Evolutionary conservation across 176 grass and related monocot species (phyloP).

Genomic region (Raddia guianensis): DNA sequence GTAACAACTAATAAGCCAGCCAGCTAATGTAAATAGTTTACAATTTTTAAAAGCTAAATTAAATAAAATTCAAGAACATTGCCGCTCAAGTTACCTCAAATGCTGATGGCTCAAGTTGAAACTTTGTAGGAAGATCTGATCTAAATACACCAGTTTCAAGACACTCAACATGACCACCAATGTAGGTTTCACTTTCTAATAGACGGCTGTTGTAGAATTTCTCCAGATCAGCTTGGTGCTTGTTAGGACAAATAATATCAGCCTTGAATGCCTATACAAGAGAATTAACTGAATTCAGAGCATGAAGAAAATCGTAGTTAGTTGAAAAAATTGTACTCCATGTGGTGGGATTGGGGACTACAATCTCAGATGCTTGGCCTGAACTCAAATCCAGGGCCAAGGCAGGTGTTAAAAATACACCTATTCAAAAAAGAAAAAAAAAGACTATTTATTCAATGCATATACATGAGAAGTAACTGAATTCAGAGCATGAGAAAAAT

Average conservation of each 20-base stretch:
- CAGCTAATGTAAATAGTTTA: conserved; percentile 8
- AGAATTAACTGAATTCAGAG: conserved; percentile 50
- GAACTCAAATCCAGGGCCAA: conserved; percentile 19
- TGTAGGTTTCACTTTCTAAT: conserved; percentile 99
- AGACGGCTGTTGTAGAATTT: conserved; percentile 90
- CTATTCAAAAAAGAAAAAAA: neutral
- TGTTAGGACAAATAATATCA: conserved; percentile 94
- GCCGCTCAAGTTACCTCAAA: conserved; percentile 67
- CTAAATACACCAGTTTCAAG: conserved; percentile 99
- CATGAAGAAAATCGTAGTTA: conserved; percentile 19
- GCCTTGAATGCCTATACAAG: conserved; percentile 85
- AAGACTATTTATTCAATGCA: conserved; percentile 46
- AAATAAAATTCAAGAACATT: conserved; percentile 27
- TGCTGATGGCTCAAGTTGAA: conserved; percentile 81
- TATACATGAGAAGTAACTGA: conserved; percentile 55
- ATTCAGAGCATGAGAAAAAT: conserved; percentile 41
- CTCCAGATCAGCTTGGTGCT: conserved; percentile 86
- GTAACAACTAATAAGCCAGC: conserved; percentile 39
- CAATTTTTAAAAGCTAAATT: neutral
- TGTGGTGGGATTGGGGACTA: neutral
- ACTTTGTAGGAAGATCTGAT: conserved; percentile 97
- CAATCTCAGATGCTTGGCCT: conserved; percentile 21
- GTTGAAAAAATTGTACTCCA: neutral
- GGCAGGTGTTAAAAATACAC: neutral
- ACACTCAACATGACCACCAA: conserved; percentile 97